A percentile compares a stretch with the other conserved stretches of the same genome.
Conservation (phyloP, 768 basidiomycete species). For the Naganishia friedmannii region DNA sequence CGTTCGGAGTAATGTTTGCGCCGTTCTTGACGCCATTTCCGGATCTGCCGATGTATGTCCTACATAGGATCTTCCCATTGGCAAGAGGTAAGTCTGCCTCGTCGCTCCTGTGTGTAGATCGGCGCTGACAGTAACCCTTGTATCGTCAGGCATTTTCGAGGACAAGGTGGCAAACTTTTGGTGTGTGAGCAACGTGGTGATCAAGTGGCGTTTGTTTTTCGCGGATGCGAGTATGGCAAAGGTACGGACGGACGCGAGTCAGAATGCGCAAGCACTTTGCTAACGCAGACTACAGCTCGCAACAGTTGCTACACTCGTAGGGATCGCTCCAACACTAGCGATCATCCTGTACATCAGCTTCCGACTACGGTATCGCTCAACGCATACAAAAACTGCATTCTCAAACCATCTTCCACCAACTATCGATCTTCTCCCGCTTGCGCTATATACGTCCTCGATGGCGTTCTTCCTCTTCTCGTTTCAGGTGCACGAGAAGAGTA, state of each 20-base stretch:
- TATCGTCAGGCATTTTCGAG: conserved; percentile 37
- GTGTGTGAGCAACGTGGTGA: conserved; percentile 83
- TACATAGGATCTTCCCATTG: conserved; percentile 86
- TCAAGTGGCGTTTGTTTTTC: conserved; percentile 70
- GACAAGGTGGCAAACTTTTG: conserved; percentile 84
- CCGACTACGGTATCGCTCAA: conserved; percentile 22
- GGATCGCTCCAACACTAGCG: conserved; percentile 59
- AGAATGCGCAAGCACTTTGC: not conserved
- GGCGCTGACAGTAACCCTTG: not conserved
- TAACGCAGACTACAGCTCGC: conserved; percentile 56
- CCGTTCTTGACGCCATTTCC: conserved; percentile 66
- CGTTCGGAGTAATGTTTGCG: conserved; percentile 69
- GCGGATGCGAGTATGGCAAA: conserved; percentile 34
- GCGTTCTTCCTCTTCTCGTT: conserved; percentile 96
- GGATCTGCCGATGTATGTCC: conserved; percentile 60
- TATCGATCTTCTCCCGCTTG: conserved; percentile 71
- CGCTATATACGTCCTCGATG: conserved; percentile 74
- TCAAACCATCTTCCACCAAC: conserved; percentile 52
- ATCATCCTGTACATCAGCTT: conserved; percentile 44
- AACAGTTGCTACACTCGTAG: conserved; percentile 64
- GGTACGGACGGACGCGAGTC: conserved; percentile 24
- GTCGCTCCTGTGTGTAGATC: too few species aligned
- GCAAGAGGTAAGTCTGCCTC: conserved; percentile 67
- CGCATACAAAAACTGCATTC: conserved; percentile 39
- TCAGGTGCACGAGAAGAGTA: conserved; percentile 93